A percentile compares a stretch with the other conserved stretches of the same genome.
Evolutionary conservation across 2,329 filamentous ascomycete species (phyloP).

Genomic region (Fusarium illudens): DNA sequence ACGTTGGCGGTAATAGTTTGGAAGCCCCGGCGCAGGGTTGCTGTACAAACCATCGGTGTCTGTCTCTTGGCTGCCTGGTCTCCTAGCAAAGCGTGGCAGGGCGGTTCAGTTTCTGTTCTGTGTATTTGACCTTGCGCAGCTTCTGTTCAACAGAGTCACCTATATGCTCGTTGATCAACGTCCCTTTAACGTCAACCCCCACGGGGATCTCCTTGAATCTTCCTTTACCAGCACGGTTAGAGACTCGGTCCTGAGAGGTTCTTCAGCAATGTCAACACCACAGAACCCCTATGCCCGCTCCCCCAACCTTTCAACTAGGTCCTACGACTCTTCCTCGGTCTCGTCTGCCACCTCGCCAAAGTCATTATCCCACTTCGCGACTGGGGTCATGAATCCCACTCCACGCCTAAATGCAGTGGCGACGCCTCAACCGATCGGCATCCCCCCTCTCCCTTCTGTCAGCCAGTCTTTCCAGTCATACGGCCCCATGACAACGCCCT

Average conservation of each 20-base stretch:
- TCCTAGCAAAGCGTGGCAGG: constrained; percentile 24
- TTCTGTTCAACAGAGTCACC: constrained; percentile 33
- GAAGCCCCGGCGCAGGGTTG: constrained; percentile 26
- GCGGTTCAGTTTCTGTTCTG: constrained; percentile 17
- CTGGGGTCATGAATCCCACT: constrained; percentile 61
- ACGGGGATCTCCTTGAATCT: constrained; percentile 31
- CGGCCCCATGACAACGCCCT: constrained; percentile 58
- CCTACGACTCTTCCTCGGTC: constrained; percentile 71
- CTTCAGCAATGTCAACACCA: constrained; percentile 58
- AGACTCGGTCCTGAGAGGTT: constrained; percentile 27
- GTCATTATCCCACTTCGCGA: constrained; percentile 60
- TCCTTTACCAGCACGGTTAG: constrained; percentile 20
- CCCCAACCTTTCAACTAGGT: constrained; percentile 67
- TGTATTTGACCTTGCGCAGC: constrained; percentile 33
- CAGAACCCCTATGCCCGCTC: constrained; percentile 69
- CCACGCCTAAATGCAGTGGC: constrained; percentile 59
- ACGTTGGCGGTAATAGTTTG: constrained; percentile 23
- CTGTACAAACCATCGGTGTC: constrained; percentile 35
- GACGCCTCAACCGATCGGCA: constrained; percentile 62
- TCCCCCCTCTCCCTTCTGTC: constrained; percentile 60
- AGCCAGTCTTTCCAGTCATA: constrained; percentile 62
- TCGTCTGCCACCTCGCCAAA: constrained; percentile 69
- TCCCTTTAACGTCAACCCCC: constrained; percentile 25
- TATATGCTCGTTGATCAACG: constrained; percentile 40
- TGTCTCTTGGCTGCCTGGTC: constrained; percentile 19